A percentile compares a stretch with the other conserved stretches of the same genome.
phyloP scores from a whole-genome alignment of 139 green algal species.

The Chlamydomonas eustigma region DNA sequence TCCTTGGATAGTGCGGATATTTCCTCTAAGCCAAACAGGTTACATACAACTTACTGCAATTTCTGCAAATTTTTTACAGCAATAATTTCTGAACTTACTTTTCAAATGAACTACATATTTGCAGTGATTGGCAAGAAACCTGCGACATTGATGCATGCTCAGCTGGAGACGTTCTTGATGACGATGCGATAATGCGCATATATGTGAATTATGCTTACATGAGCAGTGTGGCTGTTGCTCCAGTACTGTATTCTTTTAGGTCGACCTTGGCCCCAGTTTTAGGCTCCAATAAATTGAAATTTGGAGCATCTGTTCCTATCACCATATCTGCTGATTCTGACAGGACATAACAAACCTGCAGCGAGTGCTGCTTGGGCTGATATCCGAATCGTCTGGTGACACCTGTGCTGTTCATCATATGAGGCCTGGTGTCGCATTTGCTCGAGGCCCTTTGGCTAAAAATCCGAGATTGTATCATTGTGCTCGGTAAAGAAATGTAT shows the following conservation, averaged over 20 bases:
- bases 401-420: too few species aligned
- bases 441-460: too few species aligned
- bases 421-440: too few species aligned
- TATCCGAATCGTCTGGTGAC: too few species aligned
- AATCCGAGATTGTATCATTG: too few species aligned
- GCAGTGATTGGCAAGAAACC: neutral
- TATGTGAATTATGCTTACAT: neutral
- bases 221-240: neutral
- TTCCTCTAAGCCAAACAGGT: conserved; percentile 10
- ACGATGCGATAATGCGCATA: neutral
- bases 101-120: neutral
- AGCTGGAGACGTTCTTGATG: too few species aligned
- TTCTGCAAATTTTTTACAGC: neutral
- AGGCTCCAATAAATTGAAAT: neutral
- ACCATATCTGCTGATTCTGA: too few species aligned
- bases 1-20: conserved; percentile 51
- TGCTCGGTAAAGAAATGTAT: too few species aligned
- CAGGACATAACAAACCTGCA: too few species aligned
- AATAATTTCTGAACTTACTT: neutral
- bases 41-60: neutral
- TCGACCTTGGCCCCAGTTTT: neutral
- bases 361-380: too few species aligned
- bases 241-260: neutral
- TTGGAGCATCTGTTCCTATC: too few species aligned
- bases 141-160: neutral